Evolutionary conservation across 225 moss, liverwort and hornwort genomes (phyloP), one percentile per base, ranked within the genome.

Genomic region (Antitrichia curtipendula): DNA sequence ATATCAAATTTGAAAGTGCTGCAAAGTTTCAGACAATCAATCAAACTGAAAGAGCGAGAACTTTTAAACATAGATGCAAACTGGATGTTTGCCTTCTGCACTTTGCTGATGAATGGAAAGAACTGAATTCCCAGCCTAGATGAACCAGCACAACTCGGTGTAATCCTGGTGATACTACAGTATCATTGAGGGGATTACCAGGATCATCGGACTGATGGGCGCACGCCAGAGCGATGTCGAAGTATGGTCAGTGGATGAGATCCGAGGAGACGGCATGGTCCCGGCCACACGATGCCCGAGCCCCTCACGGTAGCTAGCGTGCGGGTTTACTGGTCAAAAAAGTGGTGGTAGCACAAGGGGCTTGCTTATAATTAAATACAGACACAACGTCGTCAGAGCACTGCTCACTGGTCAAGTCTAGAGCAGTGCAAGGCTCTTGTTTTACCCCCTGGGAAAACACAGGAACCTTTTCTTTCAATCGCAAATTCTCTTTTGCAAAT

Each of bases 241-340:
- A 83, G 84, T 92, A 92, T 32, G 77, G 75, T 95, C 95, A 94
- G 65, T 97, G 90, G 78, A 95, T 90, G 61, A 95, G 41, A 71
- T 95, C 95, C 2, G 78, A 80, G 45, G 96, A 97, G 20, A 95
- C 92, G 8, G 96, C 96, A 78, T 95, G 96, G 27, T 94, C 95
- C 15, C 50, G 14, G 50, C 97, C 95, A 95, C 41, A 83, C 90
- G 59, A 95, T 91, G 75, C 91, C 86, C 24, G 91, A 80, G 20
- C 93, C 94, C 97, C 97, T 95, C 10, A 92, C 73, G 34, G 90
- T 86, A 12, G 54, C 91, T 88, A 8, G 54, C 91, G 24, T 86
- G 18, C 4, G 92, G 94, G 72, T 96, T 96, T 95, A 96, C 66
- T 96, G 94, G 78, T 96, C 94, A 81, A 97, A 94, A 41, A 95